Base-by-base conservation (phyloP, 345 rosid genomes). In the Fremontodendron californicum region DNA sequence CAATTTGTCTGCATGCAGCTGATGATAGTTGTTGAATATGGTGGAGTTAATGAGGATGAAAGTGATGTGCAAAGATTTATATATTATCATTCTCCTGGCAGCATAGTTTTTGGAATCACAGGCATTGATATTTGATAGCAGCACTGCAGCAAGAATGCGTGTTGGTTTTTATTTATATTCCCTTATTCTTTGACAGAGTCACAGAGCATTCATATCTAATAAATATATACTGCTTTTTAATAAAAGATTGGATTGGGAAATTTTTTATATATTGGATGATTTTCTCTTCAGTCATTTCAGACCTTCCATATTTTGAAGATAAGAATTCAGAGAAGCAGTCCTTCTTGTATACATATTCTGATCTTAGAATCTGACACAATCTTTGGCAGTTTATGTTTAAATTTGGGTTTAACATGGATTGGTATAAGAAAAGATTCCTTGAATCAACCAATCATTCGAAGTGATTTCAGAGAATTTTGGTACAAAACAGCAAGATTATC, bases 1-100 rank as follows among this genome's bases (percentile, higher is more conserved):
- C 78, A 58, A 67, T 21, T 67, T 46, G 52, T 45, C 63, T 13
- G n/a, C n/a, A n/a, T 60, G 75, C 67, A 54, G 61, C 16, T 25
- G 78, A 46, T 52, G 46, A 33, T 49, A 25, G 46, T 52, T 25
- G 57, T 46, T 52, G 40, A 69, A 69, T 39, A 54, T 10, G 2
- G 40, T 33, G 13, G 46, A n/a, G 70, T n/a, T 39, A 37, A 37
- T 4, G 57, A 69, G 8, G 57, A 15, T 27, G 57, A 69, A 69
- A 69, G 73, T 8, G 40, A 46, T 46, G 8, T 3, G 9, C 51
- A 8, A 67, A 55, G 31, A 40, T 21, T 66, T 11, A 21, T 67
- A 23, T 45, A 42, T 65, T 40, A 37, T 39, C 69, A 18, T 62
- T 62, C 42, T 33, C 67, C 42, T 65, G 71, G 51, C 51, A 5